Evolutionary conservation across 352 stramenopile species (phyloP), one percentile per base, ranked within the genome.

Genomic region (Phytophthora hybrid): DNA sequence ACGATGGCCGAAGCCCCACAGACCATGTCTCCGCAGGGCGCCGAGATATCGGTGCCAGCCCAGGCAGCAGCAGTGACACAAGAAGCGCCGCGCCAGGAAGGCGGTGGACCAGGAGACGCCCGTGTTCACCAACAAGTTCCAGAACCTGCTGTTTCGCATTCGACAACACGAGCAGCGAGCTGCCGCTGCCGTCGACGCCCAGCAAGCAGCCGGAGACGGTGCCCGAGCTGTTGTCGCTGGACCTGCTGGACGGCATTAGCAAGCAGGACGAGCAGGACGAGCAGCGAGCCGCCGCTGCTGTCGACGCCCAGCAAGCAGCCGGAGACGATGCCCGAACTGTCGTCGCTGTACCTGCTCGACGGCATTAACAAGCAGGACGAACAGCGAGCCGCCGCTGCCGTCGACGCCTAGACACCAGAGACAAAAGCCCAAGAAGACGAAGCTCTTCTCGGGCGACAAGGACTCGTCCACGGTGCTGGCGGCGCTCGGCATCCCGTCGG

Each of bases 61-160:
- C 23, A 74, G 65, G 21, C 61, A 65, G 16, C 69, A 81, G 34
- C 56, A 76, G 41, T 58, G 37, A 44, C 37, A 44, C 32, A 76
- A 80, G 37, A 71, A 83, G 52, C 61, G 61, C n/a, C 77, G 61
- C n/a, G 21, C 19, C 10, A 64, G 68, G 39, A 76, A 69, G 34
- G 19, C 31, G 7, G 44, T 34, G 14, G 32, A 68, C 7, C 47
- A 74, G 46, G 67, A 90, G 51, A 62, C 55, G 16, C 74, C 77
- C 5, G 82, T 92, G 51, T 93, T 92, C 62, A 93, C 88, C 21
- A 92, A 94, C 80, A 93, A 94, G 73, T 94, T 94, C 59, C 85
- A 93, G 78, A 94, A 94, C 74, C 66, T 93, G 59, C 64, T 94
- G 83, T 54, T 92, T 93, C 65, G 84, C 85, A 11, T 86, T 92